Conservation (phyloP, 306 rosid species). For the Cyamopsis tetragonoloba region DNA sequence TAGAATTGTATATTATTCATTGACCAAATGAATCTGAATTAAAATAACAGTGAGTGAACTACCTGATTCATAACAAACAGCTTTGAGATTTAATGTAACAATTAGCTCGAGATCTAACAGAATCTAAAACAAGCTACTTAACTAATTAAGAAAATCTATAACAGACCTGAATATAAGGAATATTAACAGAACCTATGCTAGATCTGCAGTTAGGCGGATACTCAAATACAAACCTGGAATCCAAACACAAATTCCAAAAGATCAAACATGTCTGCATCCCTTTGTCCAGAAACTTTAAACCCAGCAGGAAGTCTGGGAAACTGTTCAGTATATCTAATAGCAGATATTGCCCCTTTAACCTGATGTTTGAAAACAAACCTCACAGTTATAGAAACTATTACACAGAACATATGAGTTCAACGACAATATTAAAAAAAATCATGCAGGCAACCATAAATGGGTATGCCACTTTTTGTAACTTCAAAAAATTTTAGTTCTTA, state of each 20-base stretch:
- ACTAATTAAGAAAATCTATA: too few species aligned
- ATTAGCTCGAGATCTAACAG: too few species aligned
- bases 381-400: slow-evolving; percentile 21
- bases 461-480: neutral
- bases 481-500: neutral
- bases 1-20: too few species aligned
- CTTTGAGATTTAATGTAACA: too few species aligned
- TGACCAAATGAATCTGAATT: too few species aligned
- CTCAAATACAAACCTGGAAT: slow-evolving; percentile 82
- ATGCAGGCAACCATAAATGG: neutral
- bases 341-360: slow-evolving; percentile 83
- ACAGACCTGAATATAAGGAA: too few species aligned
- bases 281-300: slow-evolving; percentile 58
- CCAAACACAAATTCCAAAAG: slow-evolving; percentile 87
- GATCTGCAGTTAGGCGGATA: too few species aligned
- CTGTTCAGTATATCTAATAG: slow-evolving; percentile 73
- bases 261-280: slow-evolving; percentile 90
- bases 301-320: slow-evolving; percentile 78
- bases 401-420: neutral
- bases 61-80: too few species aligned
- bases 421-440: slow-evolving; percentile 5
- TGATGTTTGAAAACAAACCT: slow-evolving; percentile 39
- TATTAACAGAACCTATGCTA: too few species aligned
- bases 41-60: too few species aligned
- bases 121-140: too few species aligned